Evolutionary conservation across 2,329 filamentous ascomycete species (phyloP).

Genomic region (Pseudofabraea citricarpa): DNA sequence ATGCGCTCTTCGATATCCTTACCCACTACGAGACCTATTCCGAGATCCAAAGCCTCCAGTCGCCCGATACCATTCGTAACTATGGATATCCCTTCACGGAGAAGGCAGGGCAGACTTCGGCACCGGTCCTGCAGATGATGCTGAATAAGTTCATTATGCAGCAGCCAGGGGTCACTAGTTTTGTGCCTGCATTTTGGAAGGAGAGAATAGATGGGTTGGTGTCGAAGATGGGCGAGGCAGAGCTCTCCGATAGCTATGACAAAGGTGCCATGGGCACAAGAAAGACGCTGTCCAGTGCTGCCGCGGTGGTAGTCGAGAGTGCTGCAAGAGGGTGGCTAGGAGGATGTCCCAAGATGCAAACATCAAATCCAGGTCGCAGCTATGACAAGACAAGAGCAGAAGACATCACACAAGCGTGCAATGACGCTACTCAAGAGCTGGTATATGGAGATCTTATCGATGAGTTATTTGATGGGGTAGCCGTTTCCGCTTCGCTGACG

Average conservation of each 20-base stretch:
- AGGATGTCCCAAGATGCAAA: not conserved
- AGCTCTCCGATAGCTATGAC: not conserved
- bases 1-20: not conserved
- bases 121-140: not conserved
- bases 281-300: not conserved
- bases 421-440: not conserved
- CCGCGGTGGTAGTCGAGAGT: not conserved
- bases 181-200: not conserved
- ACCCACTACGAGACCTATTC: not conserved
- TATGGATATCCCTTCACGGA: not conserved
- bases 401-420: not conserved
- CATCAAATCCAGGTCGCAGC: not conserved
- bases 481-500: not conserved
- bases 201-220: not conserved
- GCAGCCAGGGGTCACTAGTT: not conserved
- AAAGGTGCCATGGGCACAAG: not conserved
- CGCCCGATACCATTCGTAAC: not conserved
- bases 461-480: not conserved
- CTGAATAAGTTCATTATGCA: not conserved
- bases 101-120: not conserved
- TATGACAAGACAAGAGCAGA: not conserved
- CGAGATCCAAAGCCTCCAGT: not conserved
- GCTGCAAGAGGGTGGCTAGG: not conserved
- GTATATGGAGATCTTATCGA: not conserved
- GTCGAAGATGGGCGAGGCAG: not conserved